These are phyloP conservation scores for Pythium biforme DNA, from an alignment of 352 stramenopile genomes.

Conservation along the genomic window DNA sequence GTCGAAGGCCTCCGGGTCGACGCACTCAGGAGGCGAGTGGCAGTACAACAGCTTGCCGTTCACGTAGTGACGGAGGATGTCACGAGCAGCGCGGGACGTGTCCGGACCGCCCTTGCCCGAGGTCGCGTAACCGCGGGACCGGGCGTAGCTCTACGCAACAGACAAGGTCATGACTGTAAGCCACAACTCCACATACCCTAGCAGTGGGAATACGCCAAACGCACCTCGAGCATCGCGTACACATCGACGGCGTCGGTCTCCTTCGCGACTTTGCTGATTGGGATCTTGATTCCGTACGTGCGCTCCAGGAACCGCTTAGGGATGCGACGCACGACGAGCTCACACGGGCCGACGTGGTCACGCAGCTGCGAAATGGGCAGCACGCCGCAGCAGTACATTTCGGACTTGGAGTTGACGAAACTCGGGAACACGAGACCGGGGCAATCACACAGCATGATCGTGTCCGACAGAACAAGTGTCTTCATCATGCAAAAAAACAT, in stretches of 20 bases:
- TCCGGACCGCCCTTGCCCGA: conserved; percentile 94
- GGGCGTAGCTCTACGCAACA: conserved; percentile 61
- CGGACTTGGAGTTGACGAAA: conserved; percentile 97
- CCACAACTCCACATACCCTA: neutral
- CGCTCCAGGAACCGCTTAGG: conserved; percentile 95
- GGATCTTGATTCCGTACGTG: conserved; percentile 96
- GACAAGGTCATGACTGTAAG: neutral
- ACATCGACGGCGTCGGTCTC: conserved; percentile 79
- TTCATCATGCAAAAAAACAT: conserved; percentile 24
- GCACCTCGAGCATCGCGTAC: conserved; percentile 50
- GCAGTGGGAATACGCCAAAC: neutral
- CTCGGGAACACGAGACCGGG: conserved; percentile 99
- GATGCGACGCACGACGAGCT: conserved; percentile 94
- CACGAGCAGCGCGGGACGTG: conserved; percentile 92
- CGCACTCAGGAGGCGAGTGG: conserved; percentile 87
- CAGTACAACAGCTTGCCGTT: conserved; percentile 97
- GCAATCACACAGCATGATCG: conserved; percentile 99
- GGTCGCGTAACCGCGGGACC: conserved; percentile 90
- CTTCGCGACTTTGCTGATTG: conserved; percentile 54
- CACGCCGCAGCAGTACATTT: conserved; percentile 99
- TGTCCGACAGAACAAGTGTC: conserved; percentile 96
- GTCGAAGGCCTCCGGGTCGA: conserved; percentile 64
- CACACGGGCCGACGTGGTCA: conserved; percentile 93
- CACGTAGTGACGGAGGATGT: conserved; percentile 98
- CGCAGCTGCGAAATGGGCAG: conserved; percentile 98